Evolutionary conservation across 2,329 filamentous ascomycete genomes (phyloP).

Genomic region (Neofusicoccum kwambonambiense): DNA sequence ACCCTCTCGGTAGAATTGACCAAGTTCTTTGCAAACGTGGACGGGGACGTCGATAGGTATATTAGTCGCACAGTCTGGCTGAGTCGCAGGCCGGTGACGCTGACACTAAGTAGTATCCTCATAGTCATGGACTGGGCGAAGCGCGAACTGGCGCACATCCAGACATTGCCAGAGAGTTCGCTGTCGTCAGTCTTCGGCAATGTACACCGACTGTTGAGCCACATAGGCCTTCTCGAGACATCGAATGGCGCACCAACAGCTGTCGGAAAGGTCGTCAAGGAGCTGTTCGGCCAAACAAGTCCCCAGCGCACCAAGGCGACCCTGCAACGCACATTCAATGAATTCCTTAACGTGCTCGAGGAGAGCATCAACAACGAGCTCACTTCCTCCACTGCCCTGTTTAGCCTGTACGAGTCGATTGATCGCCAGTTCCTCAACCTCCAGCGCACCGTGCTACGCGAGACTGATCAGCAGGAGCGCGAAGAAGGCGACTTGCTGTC

Average conservation of each 20-base stretch:
- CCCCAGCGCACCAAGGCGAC: constrained; percentile 78
- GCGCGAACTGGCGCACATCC: constrained; percentile 73
- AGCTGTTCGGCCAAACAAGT: constrained; percentile 75
- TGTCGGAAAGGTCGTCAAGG: constrained; percentile 67
- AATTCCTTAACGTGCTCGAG: constrained; percentile 83
- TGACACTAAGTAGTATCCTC: constrained; percentile 61
- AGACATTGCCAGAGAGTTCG: constrained; percentile 58
- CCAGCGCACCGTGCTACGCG: constrained; percentile 78
- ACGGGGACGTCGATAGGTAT: constrained; percentile 84
- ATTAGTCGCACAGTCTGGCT: constrained; percentile 26
- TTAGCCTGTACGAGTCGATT: constrained; percentile 86
- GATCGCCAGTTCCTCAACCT: constrained; percentile 89
- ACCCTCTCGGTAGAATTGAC: constrained; percentile 81
- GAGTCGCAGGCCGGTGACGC: constrained; percentile 20
- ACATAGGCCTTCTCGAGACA: constrained; percentile 47
- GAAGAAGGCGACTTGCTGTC: constrained; percentile 78
- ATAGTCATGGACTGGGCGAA: constrained; percentile 96
- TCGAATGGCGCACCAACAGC: constrained; percentile 58
- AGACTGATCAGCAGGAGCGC: constrained; percentile 77
- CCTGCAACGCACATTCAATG: constrained; percentile 81
- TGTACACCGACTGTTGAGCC: constrained; percentile 72
- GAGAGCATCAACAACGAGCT: constrained; percentile 85
- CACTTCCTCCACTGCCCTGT: constrained; percentile 74
- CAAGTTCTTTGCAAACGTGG: constrained; percentile 88
- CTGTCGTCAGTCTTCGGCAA: constrained; percentile 79